Conservation (phyloP, 306 rosid species). For the Begonia peltatifolia region DNA sequence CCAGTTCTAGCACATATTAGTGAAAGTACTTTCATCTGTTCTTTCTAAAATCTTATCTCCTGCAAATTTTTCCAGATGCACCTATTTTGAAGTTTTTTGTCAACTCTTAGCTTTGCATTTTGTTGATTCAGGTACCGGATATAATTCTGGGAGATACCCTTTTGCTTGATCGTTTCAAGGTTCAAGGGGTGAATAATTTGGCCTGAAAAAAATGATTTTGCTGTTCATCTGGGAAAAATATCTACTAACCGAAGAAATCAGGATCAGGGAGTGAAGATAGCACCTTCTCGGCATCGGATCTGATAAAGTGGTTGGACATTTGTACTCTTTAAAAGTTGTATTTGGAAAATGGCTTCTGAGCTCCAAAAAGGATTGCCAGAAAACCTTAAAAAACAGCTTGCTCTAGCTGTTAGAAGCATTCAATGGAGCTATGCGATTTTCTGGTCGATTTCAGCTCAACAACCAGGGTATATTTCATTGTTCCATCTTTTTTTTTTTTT, state of each 20-base stretch:
- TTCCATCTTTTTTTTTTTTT: neutral
- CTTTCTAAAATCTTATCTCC: neutral
- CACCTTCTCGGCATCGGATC: neutral
- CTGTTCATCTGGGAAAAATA: neutral
- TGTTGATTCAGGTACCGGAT: neutral
- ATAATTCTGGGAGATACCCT: neutral
- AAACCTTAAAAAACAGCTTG: conserved; percentile 55
- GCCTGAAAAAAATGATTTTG: neutral
- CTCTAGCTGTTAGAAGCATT: conserved; percentile 74
- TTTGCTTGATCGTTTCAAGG: neutral
- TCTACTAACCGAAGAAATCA: neutral
- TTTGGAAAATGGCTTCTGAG: conserved; percentile 13
- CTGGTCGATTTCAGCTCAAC: conserved; percentile 52
- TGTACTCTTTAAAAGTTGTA: neutral
- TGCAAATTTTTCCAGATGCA: neutral
- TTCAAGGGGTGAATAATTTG: neutral
- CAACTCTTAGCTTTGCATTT: neutral
- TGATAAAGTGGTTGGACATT: neutral
- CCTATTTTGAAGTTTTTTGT: neutral
- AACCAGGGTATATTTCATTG: conserved; percentile 35
- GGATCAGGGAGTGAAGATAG: neutral
- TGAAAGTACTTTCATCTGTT: neutral
- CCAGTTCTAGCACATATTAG: neutral
- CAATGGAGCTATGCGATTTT: conserved; percentile 78
- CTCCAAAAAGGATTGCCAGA: conserved; percentile 26